Base-by-base conservation (phyloP, 208 protist genomes). In the Acanthamoeba royreba region DNA sequence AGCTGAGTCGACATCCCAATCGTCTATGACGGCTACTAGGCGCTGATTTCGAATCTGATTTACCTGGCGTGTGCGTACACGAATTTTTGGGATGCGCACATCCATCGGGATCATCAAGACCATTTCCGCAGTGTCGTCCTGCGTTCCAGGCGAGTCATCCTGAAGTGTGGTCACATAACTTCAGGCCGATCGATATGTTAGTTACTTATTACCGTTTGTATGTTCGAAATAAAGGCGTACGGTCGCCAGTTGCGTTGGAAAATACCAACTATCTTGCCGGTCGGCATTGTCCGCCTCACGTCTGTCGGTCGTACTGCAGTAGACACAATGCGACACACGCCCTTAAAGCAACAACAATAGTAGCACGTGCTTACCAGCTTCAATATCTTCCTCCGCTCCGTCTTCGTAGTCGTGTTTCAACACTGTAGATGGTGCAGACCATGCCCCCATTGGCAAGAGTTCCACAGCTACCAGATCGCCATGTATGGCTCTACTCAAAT, bases 21-120 rank as follows among this genome's bases (percentile, higher is more conserved):
- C 96, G 93, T 99, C 98, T 22, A 99, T 98, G 35, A 98, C 97
- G 38, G 99, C 98, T 52, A 98, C 96, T 4, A 99, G 93, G 22
- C 98, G 95, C 93, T 99, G 98, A 85, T 45, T 43, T 9, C 9
- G 17, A n/a, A 91, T 25, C 46, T 72, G 22, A 17, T 0, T 0
- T 2, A 74, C 72, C 40, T 94, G 92, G 22, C 83, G 94, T 11
- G 95, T 94, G 49, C 79, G 47, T 25, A 96, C 74, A 25, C 94
- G 63, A 45, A 96, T 96, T 22, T 94, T 47, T 7, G 95, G 95
- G 31, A 96, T 94, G 19, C 94, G 31, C 31, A 45, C 69, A 79
- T 96, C 93, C 35, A 95, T 92, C 33, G 93, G 92, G 22, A 94
- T 46, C 52, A 63, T 43, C 9, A 93, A 38, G 13, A 93, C 28